Base-by-base conservation (phyloP, 208 protist genomes). In the Acanthamoeba sp. region DNA sequence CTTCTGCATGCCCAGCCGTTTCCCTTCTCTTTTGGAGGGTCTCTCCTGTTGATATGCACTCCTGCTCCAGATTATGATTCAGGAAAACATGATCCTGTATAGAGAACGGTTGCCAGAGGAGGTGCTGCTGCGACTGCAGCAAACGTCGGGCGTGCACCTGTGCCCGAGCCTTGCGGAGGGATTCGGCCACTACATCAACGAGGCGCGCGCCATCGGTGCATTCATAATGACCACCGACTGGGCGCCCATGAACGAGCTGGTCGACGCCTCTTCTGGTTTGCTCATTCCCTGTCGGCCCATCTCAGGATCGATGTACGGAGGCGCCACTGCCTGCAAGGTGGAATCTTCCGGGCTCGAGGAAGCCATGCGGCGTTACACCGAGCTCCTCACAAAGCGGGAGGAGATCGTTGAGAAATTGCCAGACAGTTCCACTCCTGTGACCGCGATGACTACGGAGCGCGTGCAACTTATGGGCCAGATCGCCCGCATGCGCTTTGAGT, bases 131-230 rank as follows among this genome's bases (percentile, higher is more conserved):
- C 10, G 14, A 0, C 73, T 84, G 0, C 73, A 84, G 40, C 73
- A 52, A 9, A n/a, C 73, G 40, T 84, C 73, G 12, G 73, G 73
- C 1, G 73, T 84, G 12, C 73, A 84, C 42, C 38, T 84, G 73
- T 84, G 73, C 42, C 73, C 73, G 20, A 84, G 73, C 40, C 73
- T 34, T 16, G 73, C 48, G 42, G 73, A 84, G 40, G 73, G 73
- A 4, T 84, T 84, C 73, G 73, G 73, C 38, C 73, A 84, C 73
- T 84, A 84, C 73, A 84, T 84, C 73, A 84, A 84, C 73, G 73
- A 84, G 42, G 73, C 73, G 0, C 12, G 73, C 0, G 73, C 73
- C 10, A 1, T 84, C 38, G 42, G 40, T 9, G 14, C 73, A 0
- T 22, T 84, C 1, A 22, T 84, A 2, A 55, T 84, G 73, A 29